Percentiles rank a stretch among this genome's conserved stretches.
These are phyloP conservation scores for Russula brevipes DNA, from an alignment of 768 basidiomycete species.

Conservation along the genomic window DNA sequence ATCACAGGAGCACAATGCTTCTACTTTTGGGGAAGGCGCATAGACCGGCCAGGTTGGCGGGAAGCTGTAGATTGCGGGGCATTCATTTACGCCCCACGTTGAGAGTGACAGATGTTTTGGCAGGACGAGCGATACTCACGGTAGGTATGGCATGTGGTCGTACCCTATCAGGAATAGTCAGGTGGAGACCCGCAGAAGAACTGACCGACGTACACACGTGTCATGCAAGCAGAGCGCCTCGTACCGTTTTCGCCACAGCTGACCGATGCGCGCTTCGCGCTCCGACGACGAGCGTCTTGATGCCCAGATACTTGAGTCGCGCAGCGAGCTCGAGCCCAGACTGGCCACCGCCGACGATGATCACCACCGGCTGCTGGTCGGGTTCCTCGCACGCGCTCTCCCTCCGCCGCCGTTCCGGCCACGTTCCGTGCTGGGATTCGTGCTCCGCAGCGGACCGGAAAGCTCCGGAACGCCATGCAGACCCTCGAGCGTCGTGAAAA, in stretches of 20 bases:
- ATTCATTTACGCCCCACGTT: too few relatives aligned
- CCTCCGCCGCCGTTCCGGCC: conserved; percentile 37
- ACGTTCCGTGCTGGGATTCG: conserved; percentile 39
- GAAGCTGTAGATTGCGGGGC: conserved; percentile 25
- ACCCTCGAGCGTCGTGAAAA: conserved; percentile 50
- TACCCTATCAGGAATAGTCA: conserved; percentile 36
- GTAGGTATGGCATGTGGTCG: conserved; percentile 49
- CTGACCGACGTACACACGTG: conserved; percentile 50
- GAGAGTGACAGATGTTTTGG: neutral
- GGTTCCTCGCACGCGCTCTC: conserved; percentile 35
- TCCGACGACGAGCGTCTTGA: conserved; percentile 59
- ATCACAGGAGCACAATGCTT: neutral
- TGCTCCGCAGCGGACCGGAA: conserved; percentile 34
- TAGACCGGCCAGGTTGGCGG: conserved; percentile 33
- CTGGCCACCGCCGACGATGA: conserved; percentile 51
- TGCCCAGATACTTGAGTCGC: conserved; percentile 49
- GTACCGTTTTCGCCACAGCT: conserved; percentile 65
- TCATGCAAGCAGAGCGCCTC: conserved; percentile 63
- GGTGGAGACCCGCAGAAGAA: conserved; percentile 14
- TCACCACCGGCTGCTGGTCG: conserved; percentile 45
- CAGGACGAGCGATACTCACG: conserved; percentile 16
- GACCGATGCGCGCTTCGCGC: conserved; percentile 52
- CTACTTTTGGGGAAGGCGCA: conserved; percentile 31
- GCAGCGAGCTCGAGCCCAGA: conserved; percentile 54
- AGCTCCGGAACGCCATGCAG: conserved; percentile 44